Conservation (phyloP, 1,139 yeast genomes). For the Taphrina sp. region DNA sequence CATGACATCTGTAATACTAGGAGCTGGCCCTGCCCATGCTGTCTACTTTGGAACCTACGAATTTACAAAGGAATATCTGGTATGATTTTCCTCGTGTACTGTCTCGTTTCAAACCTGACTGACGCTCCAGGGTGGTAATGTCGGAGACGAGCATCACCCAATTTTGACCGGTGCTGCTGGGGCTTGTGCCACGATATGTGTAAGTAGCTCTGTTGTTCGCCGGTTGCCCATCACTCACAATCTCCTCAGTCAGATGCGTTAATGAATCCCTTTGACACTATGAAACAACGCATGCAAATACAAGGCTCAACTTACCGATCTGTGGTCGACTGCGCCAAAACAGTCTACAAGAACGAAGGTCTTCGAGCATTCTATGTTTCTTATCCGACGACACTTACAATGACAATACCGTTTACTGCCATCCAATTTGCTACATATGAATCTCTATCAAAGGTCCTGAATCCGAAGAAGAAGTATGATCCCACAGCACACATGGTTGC, state of each 20-base stretch:
- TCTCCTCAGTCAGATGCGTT: slow-evolving; percentile 66
- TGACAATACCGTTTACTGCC: slow-evolving; percentile 95
- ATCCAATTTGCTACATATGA: slow-evolving; percentile 93
- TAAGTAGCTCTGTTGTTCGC: no score
- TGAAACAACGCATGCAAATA: slow-evolving; percentile 82
- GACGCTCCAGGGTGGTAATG: slow-evolving; percentile 44
- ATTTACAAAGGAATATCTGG: slow-evolving; percentile 59
- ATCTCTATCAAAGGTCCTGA: slow-evolving; percentile 68
- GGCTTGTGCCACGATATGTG: slow-evolving; percentile 84
- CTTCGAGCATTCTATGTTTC: slow-evolving; percentile 80
- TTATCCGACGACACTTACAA: slow-evolving; percentile 89
- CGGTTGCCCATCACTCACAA: no score
- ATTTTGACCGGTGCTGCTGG: slow-evolving; percentile 83
- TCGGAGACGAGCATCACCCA: slow-evolving; percentile 65
- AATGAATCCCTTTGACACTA: slow-evolving; percentile 96
- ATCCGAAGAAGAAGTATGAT: slow-evolving; percentile 75
- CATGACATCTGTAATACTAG: slow-evolving; percentile 83
- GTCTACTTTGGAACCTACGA: slow-evolving; percentile 96
- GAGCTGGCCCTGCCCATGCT: slow-evolving; percentile 99
- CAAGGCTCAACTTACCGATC: slow-evolving; percentile 43
- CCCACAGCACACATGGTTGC: slow-evolving; percentile 90
- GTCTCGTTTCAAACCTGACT: not conserved
- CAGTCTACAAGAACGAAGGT: slow-evolving; percentile 74
- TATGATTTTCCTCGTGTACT: not conserved
- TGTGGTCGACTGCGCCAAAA: slow-evolving; percentile 46